Base-by-base conservation (phyloP, 768 basidiomycete genomes). In the Fibroporia radiculosa region DNA sequence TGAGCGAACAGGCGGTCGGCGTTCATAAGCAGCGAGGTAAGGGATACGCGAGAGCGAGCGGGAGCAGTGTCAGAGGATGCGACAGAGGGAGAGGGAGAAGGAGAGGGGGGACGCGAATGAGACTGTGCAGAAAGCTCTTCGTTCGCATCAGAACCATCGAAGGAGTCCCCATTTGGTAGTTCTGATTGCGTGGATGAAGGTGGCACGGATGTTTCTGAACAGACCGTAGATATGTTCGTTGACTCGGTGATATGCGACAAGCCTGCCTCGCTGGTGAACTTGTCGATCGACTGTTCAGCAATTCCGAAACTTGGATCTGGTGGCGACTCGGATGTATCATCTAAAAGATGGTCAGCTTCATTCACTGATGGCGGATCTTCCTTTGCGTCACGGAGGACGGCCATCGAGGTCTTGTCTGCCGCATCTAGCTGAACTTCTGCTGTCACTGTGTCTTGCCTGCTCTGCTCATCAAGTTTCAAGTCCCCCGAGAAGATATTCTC, bases 1-100 rank as follows among this genome's bases (percentile, higher is more conserved):
- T 56, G 51, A n/a, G 58, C 51, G 39, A 73, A 76, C 11, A 90
- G 75, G 6, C 63, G 68, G 53, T 87, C 84, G 1, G 86, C 71
- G 22, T 68, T 68, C 4, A 56, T 58, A 18, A 89, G 71, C 23
- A 87, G 70, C 20, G 67, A 55, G 4, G 74, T 62, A 36, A 82
- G 69, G 3, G 70, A 66, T 14, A 71, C 50, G 16, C 57, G 57
- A 2, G 68, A 60, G 60, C 18, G 63, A 45, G 47, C 41, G 27
- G 47, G 22, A 31, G 35, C 13, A 26, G 34, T 31, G 47, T 52
- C 51, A 16, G 31, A 32, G 6, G 44, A 42, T 6, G 43, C 44
- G 27, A 48, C 42, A 2, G 51, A 45, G 8, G 48, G 7, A 3
- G 44, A 18, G 4, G 42, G 44, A 8, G 47, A 33, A 2, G 27